Conservation (phyloP, 2,329 filamentous ascomycete genomes). For the Xylaria multiplex region DNA sequence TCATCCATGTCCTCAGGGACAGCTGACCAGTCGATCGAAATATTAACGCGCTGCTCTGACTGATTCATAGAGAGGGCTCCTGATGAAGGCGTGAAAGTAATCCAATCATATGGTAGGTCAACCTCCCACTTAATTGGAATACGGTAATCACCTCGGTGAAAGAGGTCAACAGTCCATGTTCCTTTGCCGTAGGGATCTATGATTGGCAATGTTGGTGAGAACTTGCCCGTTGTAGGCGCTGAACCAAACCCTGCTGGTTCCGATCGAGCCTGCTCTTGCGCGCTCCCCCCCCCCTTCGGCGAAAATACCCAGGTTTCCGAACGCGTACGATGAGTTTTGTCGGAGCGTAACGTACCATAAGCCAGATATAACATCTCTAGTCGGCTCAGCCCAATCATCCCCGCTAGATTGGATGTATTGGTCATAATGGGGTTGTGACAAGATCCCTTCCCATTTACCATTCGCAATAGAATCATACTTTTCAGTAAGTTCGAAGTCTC, state of each 20-base stretch:
- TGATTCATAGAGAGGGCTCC: conserved; percentile 51
- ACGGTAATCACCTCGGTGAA: conserved; percentile 55
- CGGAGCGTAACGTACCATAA: conserved; percentile 61
- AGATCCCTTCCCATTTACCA: conserved; percentile 67
- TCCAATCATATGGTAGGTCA: conserved; percentile 53
- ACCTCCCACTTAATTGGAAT: conserved; percentile 53
- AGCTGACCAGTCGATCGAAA: conserved; percentile 58
- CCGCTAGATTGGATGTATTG: conserved; percentile 64
- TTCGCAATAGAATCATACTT: conserved; percentile 61
- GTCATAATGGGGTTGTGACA: conserved; percentile 59
- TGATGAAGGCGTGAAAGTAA: conserved; percentile 41
- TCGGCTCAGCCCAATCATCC: conserved; percentile 66
- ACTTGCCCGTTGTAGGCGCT: conserved; percentile 54
- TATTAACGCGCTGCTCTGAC: conserved; percentile 57
- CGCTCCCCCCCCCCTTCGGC: conserved; percentile 66
- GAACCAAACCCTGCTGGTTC: conserved; percentile 56
- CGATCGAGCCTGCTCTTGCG: conserved; percentile 61
- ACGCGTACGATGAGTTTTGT: conserved; percentile 61
- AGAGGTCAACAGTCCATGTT: conserved; percentile 62
- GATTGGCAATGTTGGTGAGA: conserved; percentile 55
- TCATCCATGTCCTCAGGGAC: conserved; percentile 50
- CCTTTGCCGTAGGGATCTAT: conserved; percentile 59
- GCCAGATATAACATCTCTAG: conserved; percentile 65
- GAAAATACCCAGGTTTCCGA: conserved; percentile 64
- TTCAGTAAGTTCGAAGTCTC: conserved; percentile 60